Base-by-base conservation (phyloP, 768 basidiomycete genomes). In the Trametes elegans region DNA sequence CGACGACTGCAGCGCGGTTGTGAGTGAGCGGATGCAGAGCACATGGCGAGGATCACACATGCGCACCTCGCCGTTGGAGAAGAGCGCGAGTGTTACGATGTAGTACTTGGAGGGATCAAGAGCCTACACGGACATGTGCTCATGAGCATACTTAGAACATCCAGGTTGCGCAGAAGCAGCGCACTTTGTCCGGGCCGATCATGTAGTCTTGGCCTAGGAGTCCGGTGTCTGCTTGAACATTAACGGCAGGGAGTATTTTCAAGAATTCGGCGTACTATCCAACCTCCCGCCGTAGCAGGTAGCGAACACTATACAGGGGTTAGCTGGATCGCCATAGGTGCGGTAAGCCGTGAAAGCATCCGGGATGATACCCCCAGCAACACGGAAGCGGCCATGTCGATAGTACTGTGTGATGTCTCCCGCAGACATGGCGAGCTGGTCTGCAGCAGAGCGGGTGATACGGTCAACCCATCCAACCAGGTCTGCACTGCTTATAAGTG, bases 271-370 rank as follows among this genome's bases (percentile, higher is more conserved):
- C 76, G 53, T 59, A 80, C 81, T 73, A 60, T 79, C 79, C 5
- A 84, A 71, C 35, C 76, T 76, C 19, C 67, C 80, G 0, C 80
- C 80, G 60, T 80, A 83, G 59, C 76, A 82, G 8, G 80, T 80
- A 10, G 82, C 80, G 61, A 79, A 81, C 13, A 83, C 79, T 28
- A 83, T 74, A 57, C 80, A 83, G 5, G 81, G 82, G 40, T 79
- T 82, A 5, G 64, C 63, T 0, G 74, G 72, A 53, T 79, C 68
- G 11, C 82, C 81, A 62, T 80, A 82, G 7, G 79, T 79, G 31
- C 78, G 71, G 62, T 79, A 84, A 21, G 82, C 82, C 1, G 82
- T 84, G 29, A 82, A 61, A 7, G 81, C 82, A 49, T 82, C 74
- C 11, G 82, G 80, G 13, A 84, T 65, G 5, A 78, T 66, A 18